phyloP scores from a whole-genome alignment of 2,329 filamentous ascomycete genomes.

The Talaromyces atroroseus region DNA sequence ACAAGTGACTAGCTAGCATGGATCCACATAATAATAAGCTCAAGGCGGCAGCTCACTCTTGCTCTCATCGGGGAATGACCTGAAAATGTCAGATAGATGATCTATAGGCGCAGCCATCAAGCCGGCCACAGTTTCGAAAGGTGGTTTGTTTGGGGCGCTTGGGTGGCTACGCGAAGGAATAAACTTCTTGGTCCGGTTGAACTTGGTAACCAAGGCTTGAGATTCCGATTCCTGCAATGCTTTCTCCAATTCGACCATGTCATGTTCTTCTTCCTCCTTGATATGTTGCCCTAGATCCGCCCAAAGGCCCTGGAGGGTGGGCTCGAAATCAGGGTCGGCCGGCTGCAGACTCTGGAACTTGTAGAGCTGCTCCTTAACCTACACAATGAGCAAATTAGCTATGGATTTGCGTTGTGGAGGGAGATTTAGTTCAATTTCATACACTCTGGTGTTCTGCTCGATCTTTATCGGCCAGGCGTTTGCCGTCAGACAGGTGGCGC shows the following conservation, averaged over 20 bases:
- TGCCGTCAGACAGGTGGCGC: conserved; percentile 42
- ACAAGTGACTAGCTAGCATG: no score
- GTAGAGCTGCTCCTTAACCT: conserved; percentile 51
- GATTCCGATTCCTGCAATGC: conserved; percentile 33
- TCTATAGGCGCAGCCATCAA: conserved; percentile 55
- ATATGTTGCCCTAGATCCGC: conserved; percentile 43
- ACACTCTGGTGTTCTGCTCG: conserved; percentile 45
- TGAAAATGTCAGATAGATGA: conserved; percentile 50
- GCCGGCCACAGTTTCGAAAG: conserved; percentile 52
- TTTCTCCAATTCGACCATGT: conserved; percentile 46
- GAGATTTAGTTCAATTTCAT: no score
- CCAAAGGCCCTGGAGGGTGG: conserved; percentile 43
- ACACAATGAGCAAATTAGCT: not conserved
- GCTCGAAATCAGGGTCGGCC: conserved; percentile 38
- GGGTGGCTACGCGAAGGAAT: conserved; percentile 50
- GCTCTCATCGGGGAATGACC: conserved; percentile 45
- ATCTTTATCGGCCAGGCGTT: conserved; percentile 44
- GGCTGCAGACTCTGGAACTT: conserved; percentile 45
- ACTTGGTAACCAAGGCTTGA: conserved; percentile 37
- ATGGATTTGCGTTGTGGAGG: no score
- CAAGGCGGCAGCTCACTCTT: conserved; percentile 5
- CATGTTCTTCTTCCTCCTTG: conserved; percentile 46
- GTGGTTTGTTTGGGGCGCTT: conserved; percentile 46
- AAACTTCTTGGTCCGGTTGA: conserved; percentile 50
- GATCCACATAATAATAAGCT: not conserved